A percentile compares a stretch with the other conserved stretches of the same genome.
phyloP scores from a whole-genome alignment of 352 stramenopile species.

The Pythium aquatile region DNA sequence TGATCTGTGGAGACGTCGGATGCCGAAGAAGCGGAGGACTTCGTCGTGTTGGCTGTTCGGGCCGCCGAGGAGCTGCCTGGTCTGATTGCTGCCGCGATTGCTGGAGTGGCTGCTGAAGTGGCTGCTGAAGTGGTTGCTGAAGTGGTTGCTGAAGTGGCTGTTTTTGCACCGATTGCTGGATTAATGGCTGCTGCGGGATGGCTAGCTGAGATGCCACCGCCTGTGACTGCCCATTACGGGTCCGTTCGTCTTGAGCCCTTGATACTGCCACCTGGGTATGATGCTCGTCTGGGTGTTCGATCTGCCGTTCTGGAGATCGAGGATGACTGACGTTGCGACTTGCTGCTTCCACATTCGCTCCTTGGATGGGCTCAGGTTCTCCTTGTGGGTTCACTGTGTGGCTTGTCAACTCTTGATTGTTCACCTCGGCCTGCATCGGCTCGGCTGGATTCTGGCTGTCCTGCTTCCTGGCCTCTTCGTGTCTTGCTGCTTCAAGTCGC shows the following conservation, averaged over 20 bases:
- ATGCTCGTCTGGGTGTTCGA: background rate
- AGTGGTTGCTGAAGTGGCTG: background rate
- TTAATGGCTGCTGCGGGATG: background rate
- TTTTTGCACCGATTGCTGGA: background rate
- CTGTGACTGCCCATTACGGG: background rate
- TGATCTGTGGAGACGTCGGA: conserved; percentile 5
- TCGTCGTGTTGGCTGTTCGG: conserved; percentile 16
- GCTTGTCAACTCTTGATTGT: background rate
- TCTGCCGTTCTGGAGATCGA: background rate
- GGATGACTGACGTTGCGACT: background rate
- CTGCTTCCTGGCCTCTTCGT: background rate
- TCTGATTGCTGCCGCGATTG: no score
- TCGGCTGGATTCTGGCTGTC: background rate
- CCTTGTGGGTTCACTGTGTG: background rate
- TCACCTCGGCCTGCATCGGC: background rate
- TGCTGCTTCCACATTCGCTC: background rate
- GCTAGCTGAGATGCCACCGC: background rate
- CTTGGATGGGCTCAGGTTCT: background rate
- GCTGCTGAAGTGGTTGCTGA: background rate
- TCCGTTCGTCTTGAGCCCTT: background rate
- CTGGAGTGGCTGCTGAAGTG: conserved; percentile 20
- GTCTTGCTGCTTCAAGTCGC: background rate
- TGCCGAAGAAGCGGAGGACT: conserved; percentile 8
- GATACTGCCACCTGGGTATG: background rate
- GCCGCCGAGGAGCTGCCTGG: conserved; percentile 19